Base-by-base conservation (phyloP, 2,329 filamentous ascomycete species). In the Aspergillus unguis region DNA sequence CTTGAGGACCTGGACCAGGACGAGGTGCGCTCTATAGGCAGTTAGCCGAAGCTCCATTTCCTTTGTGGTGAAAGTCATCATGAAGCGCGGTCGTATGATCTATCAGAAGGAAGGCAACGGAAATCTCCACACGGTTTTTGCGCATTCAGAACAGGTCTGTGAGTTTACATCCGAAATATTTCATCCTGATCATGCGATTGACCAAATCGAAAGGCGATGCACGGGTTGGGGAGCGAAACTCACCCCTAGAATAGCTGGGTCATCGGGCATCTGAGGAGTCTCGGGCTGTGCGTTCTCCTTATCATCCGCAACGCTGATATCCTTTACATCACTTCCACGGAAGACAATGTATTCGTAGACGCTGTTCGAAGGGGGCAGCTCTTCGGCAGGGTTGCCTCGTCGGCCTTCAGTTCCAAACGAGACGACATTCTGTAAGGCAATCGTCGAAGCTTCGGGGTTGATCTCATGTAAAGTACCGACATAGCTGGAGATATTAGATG, bases 101-200 rank as follows among this genome's bases (percentile, higher is more conserved):
- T 48, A 85, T 96, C 91, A 96, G 91, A 96, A 96, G 92, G 92
- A 96, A 96, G 92, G 91, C 92, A 96, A 96, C 92, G 91, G 92
- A 96, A 88, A 86, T 84, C 77, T 96, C 92, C 86, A 95, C 92
- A 96, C 79, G 82, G 82, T 79, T 87, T 80, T 59, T 95, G 91
- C 91, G 90, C 90, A 88, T 87, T 87, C 88, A 87, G 86, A 85
- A 81, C 83, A 83, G 79, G 80, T 83, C 80, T 81, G 76, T 77
- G 47, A 48, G 75, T 95, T 95, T 90, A 94, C 90, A 96, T 96
- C 92, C 92, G 91, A 82, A 87, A 95, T 77, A 77, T 94, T 95
- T 96, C 92, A 96, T 84, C 76, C 77, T 60, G 59, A 67, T 65
- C 62, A 64, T 61, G 55, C 50, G 49, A 42, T 55, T 49, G 49